phyloP scores from a whole-genome alignment of 805 yeast species.

The Candida peoriensis region DNA sequence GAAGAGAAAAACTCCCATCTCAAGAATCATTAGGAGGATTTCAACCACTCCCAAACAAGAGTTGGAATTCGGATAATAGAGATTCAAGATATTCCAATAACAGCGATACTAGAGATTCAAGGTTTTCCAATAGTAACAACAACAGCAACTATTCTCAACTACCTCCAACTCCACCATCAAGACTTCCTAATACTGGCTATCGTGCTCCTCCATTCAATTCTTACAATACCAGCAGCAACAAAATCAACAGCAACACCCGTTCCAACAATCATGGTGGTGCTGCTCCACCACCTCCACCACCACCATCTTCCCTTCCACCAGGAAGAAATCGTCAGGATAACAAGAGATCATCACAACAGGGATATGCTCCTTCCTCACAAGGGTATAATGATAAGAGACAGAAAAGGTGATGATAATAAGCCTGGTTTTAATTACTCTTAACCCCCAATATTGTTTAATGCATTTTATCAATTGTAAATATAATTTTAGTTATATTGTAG shows the following conservation, averaged over 20 bases:
- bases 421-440: too few species aligned
- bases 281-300: conserved; percentile 11
- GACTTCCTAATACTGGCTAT: background rate
- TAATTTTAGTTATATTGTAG: too few species aligned
- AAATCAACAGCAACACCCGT: background rate
- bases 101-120: background rate
- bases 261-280: background rate
- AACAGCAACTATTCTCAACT: background rate
- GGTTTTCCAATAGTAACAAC: background rate
- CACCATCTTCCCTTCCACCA: conserved; percentile 12
- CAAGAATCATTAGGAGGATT: conserved; percentile 7
- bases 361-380: conserved; percentile 5
- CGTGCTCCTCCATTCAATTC: background rate
- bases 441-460: too few species aligned
- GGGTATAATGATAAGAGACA: conserved; percentile 5
- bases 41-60: background rate
- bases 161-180: background rate
- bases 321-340: background rate
- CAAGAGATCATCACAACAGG: conserved; percentile 5
- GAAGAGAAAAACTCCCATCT: conserved; percentile 7
- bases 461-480: too few species aligned
- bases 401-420: too few species aligned
- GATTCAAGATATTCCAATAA: background rate
- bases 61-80: conserved; percentile 8
- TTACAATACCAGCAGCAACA: background rate